A percentile compares a stretch with the other conserved stretches of the same genome.
Conservation (phyloP, 495 filamentous ascomycete species). For the Astrothelium macrocarpum region DNA sequence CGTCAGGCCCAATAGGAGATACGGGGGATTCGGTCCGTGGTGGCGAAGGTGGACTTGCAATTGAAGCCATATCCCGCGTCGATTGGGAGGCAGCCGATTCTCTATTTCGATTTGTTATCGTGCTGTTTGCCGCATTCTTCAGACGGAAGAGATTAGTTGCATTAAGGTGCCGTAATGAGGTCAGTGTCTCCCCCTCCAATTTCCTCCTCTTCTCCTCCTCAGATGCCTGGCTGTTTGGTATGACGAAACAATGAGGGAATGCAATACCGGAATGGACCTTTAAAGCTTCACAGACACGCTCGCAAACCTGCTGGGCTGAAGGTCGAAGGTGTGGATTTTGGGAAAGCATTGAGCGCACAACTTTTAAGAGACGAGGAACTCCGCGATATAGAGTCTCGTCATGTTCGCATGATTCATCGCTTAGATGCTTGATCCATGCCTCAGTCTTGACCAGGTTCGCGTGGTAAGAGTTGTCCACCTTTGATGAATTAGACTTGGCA, state of each 20-base stretch:
- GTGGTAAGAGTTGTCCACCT: conserved; percentile 65
- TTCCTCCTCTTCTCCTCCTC: not conserved
- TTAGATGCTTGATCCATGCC: conserved; percentile 63
- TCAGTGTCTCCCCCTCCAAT: not conserved
- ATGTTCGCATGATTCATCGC: conserved; percentile 31
- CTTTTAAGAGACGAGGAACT: conserved; percentile 24
- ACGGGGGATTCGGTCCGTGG: not conserved
- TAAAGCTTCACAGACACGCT: conserved; percentile 18
- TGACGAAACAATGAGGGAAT: not conserved
- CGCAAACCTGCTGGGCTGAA: conserved; percentile 24
- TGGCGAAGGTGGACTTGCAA: not conserved
- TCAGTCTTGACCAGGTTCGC: conserved; percentile 67
- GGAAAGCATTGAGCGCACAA: conserved; percentile 29
- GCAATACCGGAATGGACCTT: not conserved
- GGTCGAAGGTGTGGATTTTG: conserved; percentile 26
- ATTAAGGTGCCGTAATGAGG: not conserved
- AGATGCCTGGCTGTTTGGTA: not conserved
- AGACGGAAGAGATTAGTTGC: not conserved
- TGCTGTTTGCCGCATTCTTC: not conserved
- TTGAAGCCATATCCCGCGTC: not conserved
- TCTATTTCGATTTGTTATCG: not conserved
- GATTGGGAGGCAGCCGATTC: not conserved
- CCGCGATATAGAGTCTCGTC: conserved; percentile 23
- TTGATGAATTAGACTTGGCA: conserved; percentile 13
- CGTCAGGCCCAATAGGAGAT: not conserved